These are phyloP conservation scores for Heliamphora ciliata DNA, from an alignment of 179 eudicot genomes.

Conservation along the genomic window DNA sequence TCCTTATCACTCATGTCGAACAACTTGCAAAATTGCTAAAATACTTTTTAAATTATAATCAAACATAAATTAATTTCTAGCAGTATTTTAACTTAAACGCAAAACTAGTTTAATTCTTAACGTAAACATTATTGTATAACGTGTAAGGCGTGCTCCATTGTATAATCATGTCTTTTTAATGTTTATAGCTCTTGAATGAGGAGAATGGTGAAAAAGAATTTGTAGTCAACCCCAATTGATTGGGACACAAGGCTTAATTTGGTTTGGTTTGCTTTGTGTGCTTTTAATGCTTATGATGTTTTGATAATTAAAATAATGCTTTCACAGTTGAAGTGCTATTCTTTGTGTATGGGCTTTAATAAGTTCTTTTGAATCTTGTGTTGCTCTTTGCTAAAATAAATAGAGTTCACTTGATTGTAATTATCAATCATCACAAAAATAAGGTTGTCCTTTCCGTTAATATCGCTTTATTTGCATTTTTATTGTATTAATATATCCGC, in stretches of 20 bases:
- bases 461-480: background rate
- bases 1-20: background rate
- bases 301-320: background rate
- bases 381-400: background rate
- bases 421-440: background rate
- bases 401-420: background rate
- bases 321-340: background rate
- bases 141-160: background rate
- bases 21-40: background rate
- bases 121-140: background rate
- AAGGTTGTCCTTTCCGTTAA: background rate
- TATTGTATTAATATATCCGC: constrained; percentile 11
- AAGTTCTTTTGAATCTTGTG: background rate
- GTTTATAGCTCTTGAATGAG: too few species aligned
- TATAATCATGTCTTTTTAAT: background rate
- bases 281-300: background rate
- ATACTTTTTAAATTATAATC: too few species aligned
- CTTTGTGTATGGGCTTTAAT: background rate
- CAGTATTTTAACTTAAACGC: background rate
- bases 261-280: background rate
- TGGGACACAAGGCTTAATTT: too few species aligned
- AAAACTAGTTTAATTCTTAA: background rate
- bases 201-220: too few species aligned
- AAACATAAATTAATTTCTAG: background rate
- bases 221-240: too few species aligned